Evolutionary conservation across 768 basidiomycete genomes (phyloP).

Genomic region (Crucibulum laeve): DNA sequence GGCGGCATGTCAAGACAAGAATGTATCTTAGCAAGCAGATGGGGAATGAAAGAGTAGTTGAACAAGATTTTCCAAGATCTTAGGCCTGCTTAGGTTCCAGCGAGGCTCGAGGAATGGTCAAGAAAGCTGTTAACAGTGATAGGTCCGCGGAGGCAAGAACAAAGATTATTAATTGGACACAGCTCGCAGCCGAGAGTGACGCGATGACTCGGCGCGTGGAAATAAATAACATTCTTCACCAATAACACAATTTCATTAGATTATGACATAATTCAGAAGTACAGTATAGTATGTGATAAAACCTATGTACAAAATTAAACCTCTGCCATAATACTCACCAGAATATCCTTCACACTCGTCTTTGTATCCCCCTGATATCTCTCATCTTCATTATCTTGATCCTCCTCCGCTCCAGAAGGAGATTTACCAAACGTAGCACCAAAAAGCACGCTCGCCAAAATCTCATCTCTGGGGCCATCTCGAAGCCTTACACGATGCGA

Average conservation of each 20-base stretch:
- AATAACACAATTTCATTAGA: not conserved
- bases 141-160: not conserved
- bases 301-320: slow-evolving; percentile 22
- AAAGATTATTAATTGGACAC: no score
- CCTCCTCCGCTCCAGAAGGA: slow-evolving; percentile 4
- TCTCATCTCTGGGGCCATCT: slow-evolving; percentile 65
- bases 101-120: no score
- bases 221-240: no score
- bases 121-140: no score
- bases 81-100: no score
- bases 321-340: slow-evolving; percentile 53
- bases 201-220: no score
- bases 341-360: slow-evolving; percentile 59
- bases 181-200: no score
- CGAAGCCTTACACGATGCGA: slow-evolving; percentile 73
- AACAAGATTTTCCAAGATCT: no score
- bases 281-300: not conserved
- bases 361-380: slow-evolving; percentile 15
- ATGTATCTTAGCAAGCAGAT: not conserved
- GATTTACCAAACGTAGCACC: slow-evolving; percentile 42
- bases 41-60: not conserved
- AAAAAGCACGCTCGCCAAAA: slow-evolving; percentile 58
- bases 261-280: not conserved
- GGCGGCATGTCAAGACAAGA: not conserved
- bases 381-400: slow-evolving; percentile 2